Conservation (phyloP, 2,329 filamentous ascomycete genomes). For the Phyllosticta citrichinensis region DNA sequence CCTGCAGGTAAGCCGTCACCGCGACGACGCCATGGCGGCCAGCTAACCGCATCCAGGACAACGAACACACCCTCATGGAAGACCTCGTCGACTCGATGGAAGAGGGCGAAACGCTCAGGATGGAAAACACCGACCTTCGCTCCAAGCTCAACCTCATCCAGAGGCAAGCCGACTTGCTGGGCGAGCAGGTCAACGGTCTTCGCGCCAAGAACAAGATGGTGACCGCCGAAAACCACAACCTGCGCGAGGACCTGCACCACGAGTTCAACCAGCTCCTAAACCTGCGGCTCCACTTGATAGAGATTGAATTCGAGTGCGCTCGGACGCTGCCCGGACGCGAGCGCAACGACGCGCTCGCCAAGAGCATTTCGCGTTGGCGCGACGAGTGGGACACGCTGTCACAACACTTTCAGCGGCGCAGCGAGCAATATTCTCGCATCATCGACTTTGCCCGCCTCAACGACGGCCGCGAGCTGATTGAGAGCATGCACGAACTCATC, state of each 20-base stretch:
- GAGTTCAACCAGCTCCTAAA: slow-evolving; percentile 30
- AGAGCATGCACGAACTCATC: not conserved
- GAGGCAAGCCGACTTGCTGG: slow-evolving; percentile 2
- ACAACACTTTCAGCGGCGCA: slow-evolving; percentile 2
- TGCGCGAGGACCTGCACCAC: slow-evolving; percentile 27
- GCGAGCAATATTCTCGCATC: not conserved
- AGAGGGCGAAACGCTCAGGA: not conserved
- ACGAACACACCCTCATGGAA: slow-evolving; percentile 4
- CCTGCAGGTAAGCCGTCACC: slow-evolving; percentile 3
- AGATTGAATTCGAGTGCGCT: slow-evolving; percentile 18
- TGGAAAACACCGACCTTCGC: slow-evolving; percentile 1
- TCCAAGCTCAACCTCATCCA: not conserved
- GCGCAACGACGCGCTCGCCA: not conserved
- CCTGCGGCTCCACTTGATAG: slow-evolving; percentile 29
- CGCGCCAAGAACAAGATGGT: slow-evolving; percentile 22
- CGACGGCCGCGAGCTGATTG: slow-evolving; percentile 4
- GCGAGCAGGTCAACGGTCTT: slow-evolving; percentile 1
- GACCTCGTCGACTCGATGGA: not conserved
- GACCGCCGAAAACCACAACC: slow-evolving; percentile 27
- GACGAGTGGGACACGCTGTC: slow-evolving; percentile 7
- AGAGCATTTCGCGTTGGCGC: slow-evolving; percentile 6
- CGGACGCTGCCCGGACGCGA: not conserved
- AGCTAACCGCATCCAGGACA: not conserved
- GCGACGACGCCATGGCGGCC: not conserved
- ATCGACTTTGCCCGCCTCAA: not conserved